Evolutionary conservation across 306 rosid species (phyloP), one percentile per base, ranked within the genome.

Genomic region (Rosa rugosa): DNA sequence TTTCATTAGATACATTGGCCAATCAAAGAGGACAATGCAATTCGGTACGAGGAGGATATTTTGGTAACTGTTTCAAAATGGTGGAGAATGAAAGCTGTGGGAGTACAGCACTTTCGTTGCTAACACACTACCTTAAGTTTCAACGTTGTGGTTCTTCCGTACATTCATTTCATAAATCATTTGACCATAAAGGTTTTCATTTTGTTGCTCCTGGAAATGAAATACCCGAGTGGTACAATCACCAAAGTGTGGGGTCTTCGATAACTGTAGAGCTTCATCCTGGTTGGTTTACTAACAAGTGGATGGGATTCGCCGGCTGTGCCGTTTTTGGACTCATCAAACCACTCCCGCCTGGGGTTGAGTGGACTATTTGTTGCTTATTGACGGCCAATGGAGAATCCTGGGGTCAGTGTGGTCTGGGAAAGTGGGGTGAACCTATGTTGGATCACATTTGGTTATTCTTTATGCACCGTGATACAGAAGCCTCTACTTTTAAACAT

Each of bases 351-450:
- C 25, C 31, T n/a, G 0, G 4, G 1, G 1, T 3, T 22, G 0
- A 2, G 34, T 7, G 27, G 1, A 0, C 3, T 2, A 20, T 53
- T 8, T 0, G 0, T n/a, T 57, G 13, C 64, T 6, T 1, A 2
- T 2, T 20, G 25, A 22, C 0, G 25, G 12, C 0, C 11, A 20
- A 56, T 56, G 63, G 31, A 56, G 3, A 1, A 51, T 0, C 0
- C 9, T 17, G 1, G 9, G 2, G 8, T 51, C 1, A 0, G 1
- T 1, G 5, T 51, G n/a, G 6, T 51, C 8, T 17, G 2, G 0
- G 2, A 14, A 14, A 51, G 18, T 0, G 6, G 1, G 10, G 11
- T 20, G 5, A 0, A 0, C 13, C 14, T 57, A 5, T 0, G 64
- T 57, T 11, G 66, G 66, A 59, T 23, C 66, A 59, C 66, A 22